Evolutionary conservation across 2,329 filamentous ascomycete genomes (phyloP).

Genomic region (Aureobasidium lini): DNA sequence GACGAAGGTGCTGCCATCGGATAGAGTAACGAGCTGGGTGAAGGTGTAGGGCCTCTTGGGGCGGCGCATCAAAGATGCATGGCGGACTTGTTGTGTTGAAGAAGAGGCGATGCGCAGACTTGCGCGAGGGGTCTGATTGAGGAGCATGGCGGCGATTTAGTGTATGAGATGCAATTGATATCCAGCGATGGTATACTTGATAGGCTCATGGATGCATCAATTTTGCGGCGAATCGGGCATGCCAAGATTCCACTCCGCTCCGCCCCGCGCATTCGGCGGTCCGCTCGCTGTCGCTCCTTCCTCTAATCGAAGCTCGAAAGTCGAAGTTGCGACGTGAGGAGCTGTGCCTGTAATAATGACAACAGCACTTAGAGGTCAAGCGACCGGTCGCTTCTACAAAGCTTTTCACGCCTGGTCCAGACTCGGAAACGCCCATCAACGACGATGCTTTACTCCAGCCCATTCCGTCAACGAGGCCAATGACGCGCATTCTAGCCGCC

Average conservation of each 20-base stretch:
- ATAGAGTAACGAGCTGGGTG: slow-evolving; percentile 90
- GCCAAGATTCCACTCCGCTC: background rate
- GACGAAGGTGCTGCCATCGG: slow-evolving; percentile 80
- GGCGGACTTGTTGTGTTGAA: slow-evolving; percentile 52
- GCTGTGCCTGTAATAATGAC: background rate
- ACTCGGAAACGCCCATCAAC: background rate
- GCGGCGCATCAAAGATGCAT: slow-evolving; percentile 77
- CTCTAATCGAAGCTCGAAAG: background rate
- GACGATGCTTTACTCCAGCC: background rate
- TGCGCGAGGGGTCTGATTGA: slow-evolving; percentile 6
- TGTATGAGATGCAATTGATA: background rate
- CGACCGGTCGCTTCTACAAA: slow-evolving; percentile 34
- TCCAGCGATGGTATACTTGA: background rate
- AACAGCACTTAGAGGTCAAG: background rate
- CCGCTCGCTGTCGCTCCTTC: background rate
- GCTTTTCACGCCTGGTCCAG: slow-evolving; percentile 37
- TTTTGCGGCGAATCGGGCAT: slow-evolving; percentile 2
- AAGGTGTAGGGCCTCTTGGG: slow-evolving; percentile 93
- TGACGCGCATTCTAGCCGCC: too few relatives aligned
- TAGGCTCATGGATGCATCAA: background rate
- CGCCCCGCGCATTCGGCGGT: background rate
- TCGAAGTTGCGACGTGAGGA: background rate
- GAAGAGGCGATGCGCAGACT: slow-evolving; percentile 12
- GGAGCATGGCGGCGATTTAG: slow-evolving; percentile 4
- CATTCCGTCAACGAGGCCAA: background rate